Evolutionary conservation across 1,139 yeast genomes (phyloP), one percentile per base, ranked within the genome.

Genomic region (Cylindricascospora bacillispora): DNA sequence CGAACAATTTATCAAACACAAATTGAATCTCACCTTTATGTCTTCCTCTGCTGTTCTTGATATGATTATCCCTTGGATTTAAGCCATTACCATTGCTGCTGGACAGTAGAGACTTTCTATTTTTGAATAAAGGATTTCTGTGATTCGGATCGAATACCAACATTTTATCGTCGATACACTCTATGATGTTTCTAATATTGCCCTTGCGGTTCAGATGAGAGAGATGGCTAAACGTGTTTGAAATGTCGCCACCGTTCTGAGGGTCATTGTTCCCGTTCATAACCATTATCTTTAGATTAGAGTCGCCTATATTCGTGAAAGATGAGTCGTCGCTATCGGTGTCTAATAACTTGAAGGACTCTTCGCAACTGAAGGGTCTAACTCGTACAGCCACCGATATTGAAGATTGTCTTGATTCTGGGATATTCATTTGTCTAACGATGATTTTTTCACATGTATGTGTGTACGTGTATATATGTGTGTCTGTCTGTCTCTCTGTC

Each of bases 161-260:
- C 93, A 85, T 83, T 39, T 73, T 63, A 44, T 82, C 93, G 58
- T 85, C 95, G 3, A 82, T 89, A 16, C 82, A 92, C 34, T 80
- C 73, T 15, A 86, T 67, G 22, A 85, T 70, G 43, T 76, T 78
- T 28, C 93, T 63, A 16, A 82, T 62, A 0, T 25, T 14, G 6
- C 18, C 36, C 9, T 10, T 7, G 21, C 21, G 21, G 21, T 10
- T 18, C 10, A 10, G 9, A 7, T 7, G 10, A 18, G 7, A 10
- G 9, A 18, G 21, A 7, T 7, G 7, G 9, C 21, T 10, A 18
- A 10, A 7, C 9, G 7, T 18, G 9, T 7, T 7, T 7, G 7
- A 7, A 18, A 18, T 18, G 10, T 18, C 21, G 10, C 9, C 10
- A 7, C 10, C 21, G 7, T 7, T 10, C 7, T 7, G 21, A 7